phyloP scores from a whole-genome alignment of 83 land plant genomes.

The Thuja plicata region DNA sequence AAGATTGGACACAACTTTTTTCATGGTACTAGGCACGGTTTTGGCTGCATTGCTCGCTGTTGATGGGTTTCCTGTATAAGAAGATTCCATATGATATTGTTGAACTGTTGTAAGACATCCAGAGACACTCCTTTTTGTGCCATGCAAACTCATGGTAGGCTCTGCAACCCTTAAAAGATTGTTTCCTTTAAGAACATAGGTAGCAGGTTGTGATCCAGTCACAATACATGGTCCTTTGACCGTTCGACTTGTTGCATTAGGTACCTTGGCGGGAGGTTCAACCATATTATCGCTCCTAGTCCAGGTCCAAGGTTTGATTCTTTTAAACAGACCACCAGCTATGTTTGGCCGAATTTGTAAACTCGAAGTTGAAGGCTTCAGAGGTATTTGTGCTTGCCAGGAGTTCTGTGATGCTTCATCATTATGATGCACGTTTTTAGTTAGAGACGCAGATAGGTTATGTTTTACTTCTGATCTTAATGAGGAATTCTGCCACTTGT shows the following conservation, averaged over 20 bases:
- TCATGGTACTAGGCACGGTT: neutral
- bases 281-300: neutral
- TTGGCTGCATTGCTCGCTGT: neutral
- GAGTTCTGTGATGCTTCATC: neutral
- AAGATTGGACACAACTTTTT: neutral
- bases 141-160: neutral
- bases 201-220: neutral
- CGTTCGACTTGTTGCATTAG: neutral
- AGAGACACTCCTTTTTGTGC: neutral
- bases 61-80: neutral
- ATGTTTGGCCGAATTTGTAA: neutral
- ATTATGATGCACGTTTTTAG: neutral
- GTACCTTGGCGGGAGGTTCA: neutral
- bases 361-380: neutral
- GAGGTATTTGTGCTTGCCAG: neutral
- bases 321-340: neutral
- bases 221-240: neutral
- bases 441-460: neutral
- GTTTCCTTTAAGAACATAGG: constrained; percentile 7
- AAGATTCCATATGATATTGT: neutral
- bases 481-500: neutral
- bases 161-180: neutral
- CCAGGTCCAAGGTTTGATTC: neutral
- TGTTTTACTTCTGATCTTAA: neutral
- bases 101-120: neutral